Evolutionary conservation across 2,329 filamentous ascomycete species (phyloP).

Genomic region (Colletotrichum cordylinicola): DNA sequence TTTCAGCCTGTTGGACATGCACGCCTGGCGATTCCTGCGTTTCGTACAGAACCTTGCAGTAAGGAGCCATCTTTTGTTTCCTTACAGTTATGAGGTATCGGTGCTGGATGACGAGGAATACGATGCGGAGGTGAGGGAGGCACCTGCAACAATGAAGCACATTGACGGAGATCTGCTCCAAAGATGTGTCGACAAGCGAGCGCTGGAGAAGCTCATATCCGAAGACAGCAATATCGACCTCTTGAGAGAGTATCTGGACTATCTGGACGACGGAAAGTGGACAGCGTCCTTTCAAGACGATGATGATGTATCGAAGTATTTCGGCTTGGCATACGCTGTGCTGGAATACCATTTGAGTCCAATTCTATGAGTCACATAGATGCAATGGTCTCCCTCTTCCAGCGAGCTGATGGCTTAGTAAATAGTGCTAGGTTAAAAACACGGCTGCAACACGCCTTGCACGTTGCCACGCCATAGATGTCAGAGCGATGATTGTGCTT

Average conservation of each 20-base stretch:
- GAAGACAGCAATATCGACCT: constrained; percentile 37
- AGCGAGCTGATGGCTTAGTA: not conserved
- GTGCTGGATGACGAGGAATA: constrained; percentile 27
- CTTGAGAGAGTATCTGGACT: constrained; percentile 55
- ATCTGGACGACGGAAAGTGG: constrained; percentile 51
- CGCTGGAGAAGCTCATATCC: constrained; percentile 48
- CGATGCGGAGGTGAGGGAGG: constrained; percentile 42
- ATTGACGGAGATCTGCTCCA: constrained; percentile 71
- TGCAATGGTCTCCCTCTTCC: not conserved
- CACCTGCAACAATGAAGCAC: constrained; percentile 59
- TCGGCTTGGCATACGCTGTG: constrained; percentile 58
- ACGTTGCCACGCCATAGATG: not conserved
- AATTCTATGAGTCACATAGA: constrained; percentile 43
- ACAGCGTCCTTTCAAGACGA: constrained; percentile 36
- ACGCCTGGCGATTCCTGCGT: constrained; percentile 72
- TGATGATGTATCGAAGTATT: constrained; percentile 38
- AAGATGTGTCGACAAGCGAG: constrained; percentile 53
- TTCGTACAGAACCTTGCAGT: constrained; percentile 75
- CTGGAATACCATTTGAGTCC: constrained; percentile 59
- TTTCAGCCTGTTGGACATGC: constrained; percentile 68
- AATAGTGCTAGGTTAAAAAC: not conserved
- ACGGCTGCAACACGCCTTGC: not conserved
- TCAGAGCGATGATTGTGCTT: not conserved
- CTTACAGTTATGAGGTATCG: constrained; percentile 44
- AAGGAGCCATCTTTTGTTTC: constrained; percentile 51